These are phyloP conservation scores for Lachnellula arida DNA, from an alignment of 2,329 filamentous ascomycete genomes.

Conservation along the genomic window DNA sequence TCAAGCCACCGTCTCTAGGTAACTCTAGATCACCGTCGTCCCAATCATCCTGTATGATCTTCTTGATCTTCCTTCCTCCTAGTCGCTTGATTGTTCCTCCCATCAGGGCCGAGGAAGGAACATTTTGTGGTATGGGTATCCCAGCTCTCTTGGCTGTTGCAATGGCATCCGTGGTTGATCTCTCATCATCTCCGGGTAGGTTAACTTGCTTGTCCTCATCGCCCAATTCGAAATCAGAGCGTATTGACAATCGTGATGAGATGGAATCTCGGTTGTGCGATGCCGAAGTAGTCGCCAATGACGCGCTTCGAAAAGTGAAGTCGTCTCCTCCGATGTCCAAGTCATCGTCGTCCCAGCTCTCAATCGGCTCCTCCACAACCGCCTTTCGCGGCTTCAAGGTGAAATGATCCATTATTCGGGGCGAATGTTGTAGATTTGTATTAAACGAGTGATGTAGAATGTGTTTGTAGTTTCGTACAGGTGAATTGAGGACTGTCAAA, in stretches of 20 bases:
- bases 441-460: background rate
- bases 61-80: slow-evolving; percentile 68
- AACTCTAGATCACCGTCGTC: slow-evolving; percentile 74
- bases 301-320: slow-evolving; percentile 50
- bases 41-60: slow-evolving; percentile 73
- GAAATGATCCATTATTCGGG: slow-evolving; percentile 28
- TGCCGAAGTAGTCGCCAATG: slow-evolving; percentile 38
- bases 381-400: slow-evolving; percentile 30
- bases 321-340: slow-evolving; percentile 67
- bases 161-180: slow-evolving; percentile 79
- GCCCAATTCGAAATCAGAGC: slow-evolving; percentile 76
- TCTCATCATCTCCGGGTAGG: slow-evolving; percentile 78
- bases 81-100: slow-evolving; percentile 91
- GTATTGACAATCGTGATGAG: slow-evolving; percentile 76
- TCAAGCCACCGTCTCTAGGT: slow-evolving; percentile 54
- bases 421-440: background rate
- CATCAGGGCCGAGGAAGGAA: slow-evolving; percentile 82
- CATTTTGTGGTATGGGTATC: slow-evolving; percentile 82
- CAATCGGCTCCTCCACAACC: slow-evolving; percentile 55
- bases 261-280: slow-evolving; percentile 66
- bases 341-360: slow-evolving; percentile 77
- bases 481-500: background rate
- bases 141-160: slow-evolving; percentile 81
- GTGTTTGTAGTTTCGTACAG: background rate
- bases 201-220: slow-evolving; percentile 89